Evolutionary conservation across 768 basidiomycete genomes (phyloP), one percentile per base, ranked within the genome.

Genomic region (Lepiota venenata): DNA sequence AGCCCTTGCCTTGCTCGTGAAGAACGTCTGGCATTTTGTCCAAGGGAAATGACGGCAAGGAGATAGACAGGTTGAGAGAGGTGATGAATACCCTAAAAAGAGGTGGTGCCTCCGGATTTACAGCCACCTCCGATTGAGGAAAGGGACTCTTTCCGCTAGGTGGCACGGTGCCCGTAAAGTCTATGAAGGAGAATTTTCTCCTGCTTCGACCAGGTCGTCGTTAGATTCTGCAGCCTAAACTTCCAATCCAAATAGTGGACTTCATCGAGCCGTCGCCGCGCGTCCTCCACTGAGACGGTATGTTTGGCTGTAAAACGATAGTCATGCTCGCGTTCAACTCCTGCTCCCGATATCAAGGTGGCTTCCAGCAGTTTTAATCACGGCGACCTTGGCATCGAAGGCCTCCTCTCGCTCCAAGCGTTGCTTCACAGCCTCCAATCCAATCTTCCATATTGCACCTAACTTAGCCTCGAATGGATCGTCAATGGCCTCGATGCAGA

Each of bases 401-500:
- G 89, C 91, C 29, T 85, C 83, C 53, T 93, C 88, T 1, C 93
- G 81, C 47, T 85, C 87, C 42, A 84, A 68, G 27, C 94, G 76
- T 12, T 82, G 77, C 48, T 77, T 79, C 38, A 85, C 84, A 45
- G 93, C 93, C 37, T 83, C 80, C 36, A 80, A 69, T 0, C 92
- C 93, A 45, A 83, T 79, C 55, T 81, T 76, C 77, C 82, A 90
- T 27, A 92, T 88, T 8, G 88, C 73, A 35, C 83, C 88, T 16
- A 97, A 69, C 56, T 77, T 81, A 14, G 81, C 78, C 68, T 98
- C 95, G 53, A 97, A 83, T 1, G 85, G 81, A 61, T 93, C 90
- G 66, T 98, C 95, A 20, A 84, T 82, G 21, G 85, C 85, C 67
- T 97, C 93, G 8, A 91, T 62, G 45, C 82, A 83, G 32, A 96